Evolutionary conservation across 495 filamentous ascomycete species (phyloP), one percentile per base, ranked within the genome.

Genomic region (Lasiosphaeris hirsuta): DNA sequence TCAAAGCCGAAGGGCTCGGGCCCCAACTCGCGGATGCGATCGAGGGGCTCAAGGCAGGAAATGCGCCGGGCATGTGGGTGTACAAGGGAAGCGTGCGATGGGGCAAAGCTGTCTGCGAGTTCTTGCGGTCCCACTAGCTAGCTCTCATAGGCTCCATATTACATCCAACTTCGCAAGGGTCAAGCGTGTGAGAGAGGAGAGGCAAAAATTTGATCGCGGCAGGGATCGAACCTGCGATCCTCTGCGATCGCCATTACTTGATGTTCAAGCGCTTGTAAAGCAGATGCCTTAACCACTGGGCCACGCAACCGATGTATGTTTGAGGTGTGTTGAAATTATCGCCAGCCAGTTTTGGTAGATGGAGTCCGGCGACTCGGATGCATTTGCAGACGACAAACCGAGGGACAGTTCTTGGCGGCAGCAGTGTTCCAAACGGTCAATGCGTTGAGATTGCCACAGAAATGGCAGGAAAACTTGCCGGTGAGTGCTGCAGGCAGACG

Each of bases 81-180:
- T 92, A 93, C 68, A 93, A 91, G 69, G 76, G 84, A 7, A 79
- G 77, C 0, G 70, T 84, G 43, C 74, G 85, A 7, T 92, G 88
- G 88, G 87, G 84, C 4, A 77, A 81, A 51, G 79, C 73, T 44
- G 81, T 86, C 0, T 83, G 80, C 63, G 73, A 68, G 36, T 90
- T 78, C 71, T 64, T 90, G 62, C 74, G 80, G 54, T 65, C 65
- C 5, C n/a, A n/a, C n/a, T n/a, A n/a, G n/a, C n/a, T n/a, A n/a
- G n/a, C n/a, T n/a, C n/a, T n/a, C n/a, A n/a, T n/a, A n/a, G n/a
- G n/a, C n/a, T n/a, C n/a, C n/a, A n/a, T n/a, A n/a, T n/a, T n/a
- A n/a, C n/a, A n/a, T n/a, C n/a, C n/a, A n/a, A n/a, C n/a, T n/a
- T n/a, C n/a, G n/a, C n/a, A n/a, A n/a, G n/a, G n/a, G n/a, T n/a